These are phyloP conservation scores for Sordariomycetes sp. DNA, from an alignment of 2,329 filamentous ascomycete species.

Conservation along the genomic window DNA sequence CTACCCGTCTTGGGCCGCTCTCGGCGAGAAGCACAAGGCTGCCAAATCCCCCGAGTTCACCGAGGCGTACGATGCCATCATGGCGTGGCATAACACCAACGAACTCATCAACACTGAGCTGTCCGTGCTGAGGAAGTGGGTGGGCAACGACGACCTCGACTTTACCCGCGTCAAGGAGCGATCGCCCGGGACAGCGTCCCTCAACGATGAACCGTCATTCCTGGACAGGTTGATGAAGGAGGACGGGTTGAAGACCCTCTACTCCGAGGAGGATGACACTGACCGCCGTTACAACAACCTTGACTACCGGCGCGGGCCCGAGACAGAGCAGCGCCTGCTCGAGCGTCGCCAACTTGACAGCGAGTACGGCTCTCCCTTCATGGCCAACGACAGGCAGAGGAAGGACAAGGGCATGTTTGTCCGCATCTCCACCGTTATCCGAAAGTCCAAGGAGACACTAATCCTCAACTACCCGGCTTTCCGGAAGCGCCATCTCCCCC, in stretches of 20 bases:
- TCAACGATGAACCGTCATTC: slow-evolving; percentile 81
- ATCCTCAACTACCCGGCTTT: slow-evolving; percentile 81
- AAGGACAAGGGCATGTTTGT: slow-evolving; percentile 64
- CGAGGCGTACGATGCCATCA: slow-evolving; percentile 77
- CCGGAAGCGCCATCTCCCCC: slow-evolving; percentile 79
- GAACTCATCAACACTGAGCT: slow-evolving; percentile 93
- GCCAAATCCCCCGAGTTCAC: slow-evolving; percentile 68
- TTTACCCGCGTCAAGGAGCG: slow-evolving; percentile 67
- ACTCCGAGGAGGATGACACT: slow-evolving; percentile 50
- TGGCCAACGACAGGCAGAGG: neutral
- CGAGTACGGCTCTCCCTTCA: neutral
- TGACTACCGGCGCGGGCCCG: neutral
- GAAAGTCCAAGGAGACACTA: slow-evolving; percentile 85
- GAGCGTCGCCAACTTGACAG: neutral
- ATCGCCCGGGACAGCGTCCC: slow-evolving; percentile 45
- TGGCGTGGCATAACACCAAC: slow-evolving; percentile 96
- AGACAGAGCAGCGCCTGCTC: neutral
- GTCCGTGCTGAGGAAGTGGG: slow-evolving; percentile 86
- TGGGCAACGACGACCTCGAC: slow-evolving; percentile 90
- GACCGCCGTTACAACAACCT: slow-evolving; percentile 13
- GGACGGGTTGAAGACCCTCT: slow-evolving; percentile 84
- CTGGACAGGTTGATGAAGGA: slow-evolving; percentile 92
- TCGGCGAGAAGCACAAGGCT: slow-evolving; percentile 65
- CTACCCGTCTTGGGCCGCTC: slow-evolving; percentile 69
- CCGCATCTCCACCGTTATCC: slow-evolving; percentile 75